Evolutionary conservation across 768 basidiomycete genomes (phyloP), one percentile per base, ranked within the genome.

Genomic region (Neoboletus magnificus): DNA sequence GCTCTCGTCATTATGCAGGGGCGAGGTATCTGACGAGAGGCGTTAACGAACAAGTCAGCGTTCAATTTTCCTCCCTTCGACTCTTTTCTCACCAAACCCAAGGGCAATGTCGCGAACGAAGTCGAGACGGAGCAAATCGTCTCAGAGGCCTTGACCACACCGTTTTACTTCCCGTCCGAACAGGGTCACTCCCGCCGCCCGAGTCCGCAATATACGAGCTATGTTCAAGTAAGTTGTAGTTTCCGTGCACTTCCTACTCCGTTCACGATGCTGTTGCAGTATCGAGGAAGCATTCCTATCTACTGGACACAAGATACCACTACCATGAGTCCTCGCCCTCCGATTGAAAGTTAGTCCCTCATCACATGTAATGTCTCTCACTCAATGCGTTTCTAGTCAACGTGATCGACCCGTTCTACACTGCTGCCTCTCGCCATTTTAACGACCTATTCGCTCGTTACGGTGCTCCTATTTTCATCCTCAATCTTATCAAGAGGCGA

Each of bases 41-140:
- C 4, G 92, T 93, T 23, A 98, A 97, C 62, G 90, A 93, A 59
- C 85, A 96, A 78, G 94, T 93, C 45, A 27, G 23, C 15, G 15
- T 18, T 16, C 16, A 37, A 7, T 20, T 36, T 8, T 18, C 8
- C 5, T 23, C 1, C 18, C 13, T 43, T 16, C 25, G 2, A 13
- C 18, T 1, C 20, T n/a, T n/a, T 29, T 16, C 30, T 61, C 33
- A 59, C 40, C 33, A 16, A 23, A 10, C 13, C 29, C 41, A 58
- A 97, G 93, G 97, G 97, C 4, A 93, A 95, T 67, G 96, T 98
- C 11, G 96, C 96, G 3, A 99, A 99, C 66, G 97, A 98, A 71
- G 97, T 99, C 2, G 97, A 99, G 73, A 97, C 94, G 0, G 97
- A 99, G 69, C 97, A 99, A 66, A 96, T 99, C 48, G 92, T 96